Base-by-base conservation (phyloP, 75 land plant species). In the Pinus albicaulis region DNA sequence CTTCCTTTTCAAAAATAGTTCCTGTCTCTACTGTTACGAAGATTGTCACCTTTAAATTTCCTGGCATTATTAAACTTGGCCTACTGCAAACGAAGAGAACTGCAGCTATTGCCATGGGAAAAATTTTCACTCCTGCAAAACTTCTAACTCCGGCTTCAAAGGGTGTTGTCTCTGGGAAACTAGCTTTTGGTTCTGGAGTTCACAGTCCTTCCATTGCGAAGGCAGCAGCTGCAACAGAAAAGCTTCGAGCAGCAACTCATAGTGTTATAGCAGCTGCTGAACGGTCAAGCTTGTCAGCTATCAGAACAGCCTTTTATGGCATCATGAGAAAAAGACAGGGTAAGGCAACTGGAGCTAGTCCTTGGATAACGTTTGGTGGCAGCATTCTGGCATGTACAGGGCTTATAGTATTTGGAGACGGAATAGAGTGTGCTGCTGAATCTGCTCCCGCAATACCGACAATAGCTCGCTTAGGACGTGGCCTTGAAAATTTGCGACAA, bases 221-320 rank as follows among this genome's bases (percentile, higher is more conserved):
- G 57, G 82, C 87, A 61, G 82, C 81, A 25, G 81, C 83, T 26
- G 82, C 88, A 70, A 90, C 97, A 56, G 89, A 87, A 80, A 93
- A 90, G 74, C 82, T 89, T 22, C 83, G 91, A 25, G 76, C 79
- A 20, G 83, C 89, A 31, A 84, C 89, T 34, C 99, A 95, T 55
- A 77, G 91, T 76, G 74, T 88, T 56, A 86, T 93, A 55, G 89
- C 94, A 13, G 88, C 96, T 56, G 91, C 88, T 31, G 88, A 95
- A 79, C 84, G 85, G 77, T 89, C 93, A 2, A 91, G 93, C 57
- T 69, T 93, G 52, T 81, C 87, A 60, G 99, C 99, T 8, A 95
- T 95, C 80, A 79, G 99, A 78, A 87, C 97, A 62, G 80, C 92
- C 19, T 95, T 95, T 76, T 95, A 95, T 76, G 89, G 92, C 81